These are phyloP conservation scores for Clarireedia sp. DNA, from an alignment of 2,329 filamentous ascomycete species.

Conservation along the genomic window DNA sequence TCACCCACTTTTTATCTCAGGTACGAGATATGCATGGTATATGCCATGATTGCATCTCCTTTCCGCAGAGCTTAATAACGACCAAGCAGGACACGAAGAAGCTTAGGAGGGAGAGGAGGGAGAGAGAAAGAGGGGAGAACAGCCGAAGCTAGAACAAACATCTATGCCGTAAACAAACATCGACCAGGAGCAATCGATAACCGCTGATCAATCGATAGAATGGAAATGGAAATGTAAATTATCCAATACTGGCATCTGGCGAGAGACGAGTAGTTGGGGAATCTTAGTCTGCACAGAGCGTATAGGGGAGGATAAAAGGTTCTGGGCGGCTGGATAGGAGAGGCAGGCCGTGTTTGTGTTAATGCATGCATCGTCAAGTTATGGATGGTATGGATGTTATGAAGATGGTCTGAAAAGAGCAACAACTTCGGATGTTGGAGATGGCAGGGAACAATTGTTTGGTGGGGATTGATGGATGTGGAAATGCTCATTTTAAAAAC, in stretches of 20 bases:
- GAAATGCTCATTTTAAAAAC: conserved; percentile 7
- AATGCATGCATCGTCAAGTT: too few species aligned
- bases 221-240: not conserved
- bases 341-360: too few species aligned
- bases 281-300: not conserved
- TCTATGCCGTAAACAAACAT: not conserved
- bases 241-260: not conserved
- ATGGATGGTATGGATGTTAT: too few species aligned
- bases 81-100: too few species aligned
- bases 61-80: too few species aligned
- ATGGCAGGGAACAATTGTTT: not conserved
- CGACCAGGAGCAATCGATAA: not conserved
- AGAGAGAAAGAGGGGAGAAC: too few species aligned
- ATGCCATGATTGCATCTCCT: too few species aligned
- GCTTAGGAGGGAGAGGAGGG: too few species aligned
- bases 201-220: not conserved
- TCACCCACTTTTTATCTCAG: too few species aligned
- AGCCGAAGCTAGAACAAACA: not conserved
- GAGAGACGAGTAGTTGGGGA: not conserved
- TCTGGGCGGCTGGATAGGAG: too few species aligned
- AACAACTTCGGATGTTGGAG: not conserved
- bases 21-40: too few species aligned
- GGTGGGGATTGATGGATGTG: not conserved
- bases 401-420: too few species aligned
- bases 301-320: not conserved